Base-by-base conservation (phyloP, 352 stramenopile species). In the Pythium periplocum region DNA sequence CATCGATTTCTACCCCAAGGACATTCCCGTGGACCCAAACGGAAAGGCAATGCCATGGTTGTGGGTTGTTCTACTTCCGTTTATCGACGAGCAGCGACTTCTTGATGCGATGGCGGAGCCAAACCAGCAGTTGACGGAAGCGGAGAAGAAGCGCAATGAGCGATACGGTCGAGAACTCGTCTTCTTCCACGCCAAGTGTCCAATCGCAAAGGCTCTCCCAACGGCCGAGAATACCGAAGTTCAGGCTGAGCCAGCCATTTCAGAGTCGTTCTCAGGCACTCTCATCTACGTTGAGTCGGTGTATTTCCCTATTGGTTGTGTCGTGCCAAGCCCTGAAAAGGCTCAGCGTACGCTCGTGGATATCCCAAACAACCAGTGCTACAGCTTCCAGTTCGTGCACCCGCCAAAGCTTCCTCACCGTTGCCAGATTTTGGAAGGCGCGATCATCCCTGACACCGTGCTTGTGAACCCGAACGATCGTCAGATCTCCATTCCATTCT, bases 1-100 rank as follows among this genome's bases (percentile, higher is more conserved):
- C 59, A 90, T 98, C 59, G 88, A 99, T 54, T 98, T 98, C 66
- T 98, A 98, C 68, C 93, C 93, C 2, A 94, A 86, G 62, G 89
- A 98, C 33, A 96, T 99, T 39, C 82, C 93, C 17, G 87, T 97
- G 36, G 97, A 99, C 72, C 96, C 97, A 1, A 99, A 99, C 68
- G 97, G 97, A 32, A 99, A 99, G 66, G 86, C 90, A 0, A 98
- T 98, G 87, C 96, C 96, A 31, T 99, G 97, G 97, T 75, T 99
- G 7, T 99, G 96, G 96, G 96, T 99, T 11, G 96, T 98, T 31
- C 70, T 99, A 38, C 78, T 99, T 8, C 96, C 97, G 26, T 99
- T 99, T 60, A 99, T 99, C 60, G 96, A 99, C 52, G 96, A 99
- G 77, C 69, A 86, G 45, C 75, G 96, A 9, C 72, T 99, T 34